These are phyloP conservation scores for Elaeis guineensis DNA, from an alignment of 176 grass and related monocot genomes.

Conservation along the genomic window DNA sequence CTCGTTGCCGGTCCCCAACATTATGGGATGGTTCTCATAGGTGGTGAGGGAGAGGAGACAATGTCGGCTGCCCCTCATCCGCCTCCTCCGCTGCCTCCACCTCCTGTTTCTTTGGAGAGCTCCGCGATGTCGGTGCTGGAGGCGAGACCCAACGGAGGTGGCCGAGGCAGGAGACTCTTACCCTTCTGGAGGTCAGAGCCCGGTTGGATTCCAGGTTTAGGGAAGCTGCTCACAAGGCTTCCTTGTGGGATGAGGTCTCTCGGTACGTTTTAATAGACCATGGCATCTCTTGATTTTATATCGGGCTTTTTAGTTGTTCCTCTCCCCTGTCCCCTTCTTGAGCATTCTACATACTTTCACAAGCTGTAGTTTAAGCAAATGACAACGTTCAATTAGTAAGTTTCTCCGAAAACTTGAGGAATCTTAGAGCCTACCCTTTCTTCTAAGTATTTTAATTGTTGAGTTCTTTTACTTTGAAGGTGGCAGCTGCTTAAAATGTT, in stretches of 20 bases:
- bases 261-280: slow-evolving; percentile 30
- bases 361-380: too few species aligned
- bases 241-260: slow-evolving; percentile 82
- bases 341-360: too few species aligned
- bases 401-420: too few species aligned
- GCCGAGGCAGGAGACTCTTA: slow-evolving; percentile 81
- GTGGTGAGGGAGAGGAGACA: too few species aligned
- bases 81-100: neutral
- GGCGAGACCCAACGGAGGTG: slow-evolving; percentile 24
- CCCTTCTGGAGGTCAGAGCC: slow-evolving; percentile 71
- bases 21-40: neutral
- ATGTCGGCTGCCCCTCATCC: neutral
- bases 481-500: too few species aligned
- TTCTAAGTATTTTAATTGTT: too few species aligned
- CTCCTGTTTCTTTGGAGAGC: neutral
- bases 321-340: too few species aligned
- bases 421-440: too few species aligned
- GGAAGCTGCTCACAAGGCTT: slow-evolving; percentile 66
- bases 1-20: neutral
- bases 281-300: neutral
- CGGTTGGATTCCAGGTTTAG: slow-evolving; percentile 68
- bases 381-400: too few species aligned
- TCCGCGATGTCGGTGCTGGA: neutral
- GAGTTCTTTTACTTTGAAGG: too few species aligned
- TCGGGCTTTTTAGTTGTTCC: neutral